Base-by-base conservation (phyloP, 2,329 filamentous ascomycete species). In the Scortechinia acanthostroma region DNA sequence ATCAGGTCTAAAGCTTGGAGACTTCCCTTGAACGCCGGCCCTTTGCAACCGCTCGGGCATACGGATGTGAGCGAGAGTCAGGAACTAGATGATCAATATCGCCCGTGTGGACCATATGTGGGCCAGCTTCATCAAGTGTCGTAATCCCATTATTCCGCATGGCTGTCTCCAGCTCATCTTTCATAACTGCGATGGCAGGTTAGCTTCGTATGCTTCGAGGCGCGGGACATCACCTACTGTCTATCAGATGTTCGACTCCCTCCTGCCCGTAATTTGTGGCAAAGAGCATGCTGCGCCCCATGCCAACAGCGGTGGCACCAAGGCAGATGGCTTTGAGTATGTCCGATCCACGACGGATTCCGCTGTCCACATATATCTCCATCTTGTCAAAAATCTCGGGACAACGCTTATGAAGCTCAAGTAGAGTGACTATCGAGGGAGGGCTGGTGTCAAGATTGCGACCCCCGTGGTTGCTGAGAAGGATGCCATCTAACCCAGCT, bases 381-480 rank as follows among this genome's bases (percentile, higher is more conserved):
- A 77, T 63, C 42, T 61, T 61, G 21, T 63, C 61, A 47, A 74
- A 72, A 1, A 71, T 64, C 47, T 74, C 67, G 0, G 73, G 73
- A 45, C 66, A 76, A 13, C 61, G 59, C 40, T 56, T 65, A 14
- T 76, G 69, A 14, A 77, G 64, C 50, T 77, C 74, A 2, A 77
- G 55, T 0, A 77, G 60, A 1, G 71, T 70, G 16, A 77, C 59
- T 4, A 77, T 70, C 0, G 67, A 66, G 1, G 73, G 68, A 22
- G 57, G 57, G 56, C 72, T 48, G 21, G 70, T 73, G 44, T 80
- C 76, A 1, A 77, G 60, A 1, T 74, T 73, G 21, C 77, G 62
- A 2, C 77, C 77, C 16, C 77, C 76, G 46, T 80, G 77, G 48
- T 80, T 81, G 48, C 70, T 76, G 23, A 81, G 50, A 47, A 77